Percentiles rank a stretch among this genome's conserved stretches.
Conservation (phyloP, 2,329 filamentous ascomycete species). For the Chrysoporthe deuterocubensis region DNA sequence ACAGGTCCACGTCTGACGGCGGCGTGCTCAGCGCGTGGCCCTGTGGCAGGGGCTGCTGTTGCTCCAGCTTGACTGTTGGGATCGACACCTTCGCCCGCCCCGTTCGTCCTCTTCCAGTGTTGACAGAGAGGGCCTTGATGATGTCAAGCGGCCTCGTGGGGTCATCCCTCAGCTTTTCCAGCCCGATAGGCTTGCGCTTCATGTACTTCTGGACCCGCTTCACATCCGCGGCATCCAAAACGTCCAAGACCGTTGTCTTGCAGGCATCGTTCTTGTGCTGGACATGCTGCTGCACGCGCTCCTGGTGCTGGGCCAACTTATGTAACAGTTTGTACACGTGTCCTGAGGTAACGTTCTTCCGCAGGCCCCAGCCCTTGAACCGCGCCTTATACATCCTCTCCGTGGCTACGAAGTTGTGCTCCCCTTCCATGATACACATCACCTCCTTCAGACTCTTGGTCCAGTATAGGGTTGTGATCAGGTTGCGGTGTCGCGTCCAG, state of each 20-base stretch:
- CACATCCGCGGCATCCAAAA: conserved; percentile 11
- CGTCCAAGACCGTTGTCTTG: conserved; percentile 11
- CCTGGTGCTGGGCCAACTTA: conserved; percentile 32
- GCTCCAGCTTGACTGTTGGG: conserved; percentile 6
- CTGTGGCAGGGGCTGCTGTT: neutral
- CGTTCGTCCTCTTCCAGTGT: conserved; percentile 10
- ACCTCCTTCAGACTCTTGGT: conserved; percentile 36
- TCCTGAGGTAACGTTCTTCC: conserved; percentile 39
- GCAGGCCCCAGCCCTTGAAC: conserved; percentile 39
- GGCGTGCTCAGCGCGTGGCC: neutral
- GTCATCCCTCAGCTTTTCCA: conserved; percentile 11
- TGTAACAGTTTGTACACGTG: conserved; percentile 36
- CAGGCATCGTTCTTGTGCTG: neutral
- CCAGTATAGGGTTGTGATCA: conserved; percentile 37
- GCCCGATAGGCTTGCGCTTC: conserved; percentile 23
- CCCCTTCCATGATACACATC: conserved; percentile 34
- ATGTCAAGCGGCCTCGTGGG: conserved; percentile 20
- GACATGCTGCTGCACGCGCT: neutral
- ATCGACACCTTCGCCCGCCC: conserved; percentile 19
- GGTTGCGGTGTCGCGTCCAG: conserved; percentile 35
- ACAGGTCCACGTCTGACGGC: neutral
- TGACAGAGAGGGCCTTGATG: conserved; percentile 20
- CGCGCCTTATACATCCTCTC: conserved; percentile 41
- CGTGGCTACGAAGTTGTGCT: conserved; percentile 36
- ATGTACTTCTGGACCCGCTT: conserved; percentile 26